A percentile compares a stretch with the other conserved stretches of the same genome.
Conservation (phyloP, 257 asterid genomes). For the Ilex aquifolium region DNA sequence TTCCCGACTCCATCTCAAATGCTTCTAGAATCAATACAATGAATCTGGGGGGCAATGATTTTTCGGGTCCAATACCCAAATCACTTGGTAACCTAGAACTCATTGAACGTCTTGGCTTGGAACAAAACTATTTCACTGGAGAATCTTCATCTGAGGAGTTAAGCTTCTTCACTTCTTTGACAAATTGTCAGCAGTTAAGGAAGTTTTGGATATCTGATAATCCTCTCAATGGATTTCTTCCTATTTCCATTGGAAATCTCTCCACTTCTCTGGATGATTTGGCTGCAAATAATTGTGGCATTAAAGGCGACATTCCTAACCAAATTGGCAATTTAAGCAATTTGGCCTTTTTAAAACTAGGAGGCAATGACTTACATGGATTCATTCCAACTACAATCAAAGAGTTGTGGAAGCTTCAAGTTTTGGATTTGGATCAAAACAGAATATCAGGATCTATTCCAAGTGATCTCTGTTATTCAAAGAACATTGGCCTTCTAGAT, state of each 20-base stretch:
- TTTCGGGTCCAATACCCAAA: no score
- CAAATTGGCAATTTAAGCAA: slow-evolving; percentile 30
- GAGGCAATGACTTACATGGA: slow-evolving; percentile 23
- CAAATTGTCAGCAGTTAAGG: neutral
- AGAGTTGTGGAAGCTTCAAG: slow-evolving; percentile 16
- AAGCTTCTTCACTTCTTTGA: no score
- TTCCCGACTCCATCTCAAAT: slow-evolving; percentile 27
- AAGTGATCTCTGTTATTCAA: slow-evolving; percentile 13
- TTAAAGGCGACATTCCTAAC: slow-evolving; percentile 26
- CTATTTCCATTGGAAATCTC: no score
- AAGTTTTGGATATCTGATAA: neutral
- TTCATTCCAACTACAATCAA: slow-evolving; percentile 11
- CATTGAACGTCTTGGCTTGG: no score
- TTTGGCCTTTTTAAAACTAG: slow-evolving; percentile 12
- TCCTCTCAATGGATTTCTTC: no score
- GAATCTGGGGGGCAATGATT: no score
- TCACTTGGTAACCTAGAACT: no score
- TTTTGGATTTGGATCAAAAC: slow-evolving; percentile 12
- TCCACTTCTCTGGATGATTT: no score
- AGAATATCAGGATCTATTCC: slow-evolving; percentile 13
- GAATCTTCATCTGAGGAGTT: no score
- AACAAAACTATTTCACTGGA: no score
- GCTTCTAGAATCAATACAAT: slow-evolving; percentile 17
- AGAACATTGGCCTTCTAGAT: slow-evolving; percentile 1
- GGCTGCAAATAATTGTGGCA: accelerated